These are phyloP conservation scores for Tulasnella sp. DNA, from an alignment of 768 basidiomycete species.

Conservation along the genomic window DNA sequence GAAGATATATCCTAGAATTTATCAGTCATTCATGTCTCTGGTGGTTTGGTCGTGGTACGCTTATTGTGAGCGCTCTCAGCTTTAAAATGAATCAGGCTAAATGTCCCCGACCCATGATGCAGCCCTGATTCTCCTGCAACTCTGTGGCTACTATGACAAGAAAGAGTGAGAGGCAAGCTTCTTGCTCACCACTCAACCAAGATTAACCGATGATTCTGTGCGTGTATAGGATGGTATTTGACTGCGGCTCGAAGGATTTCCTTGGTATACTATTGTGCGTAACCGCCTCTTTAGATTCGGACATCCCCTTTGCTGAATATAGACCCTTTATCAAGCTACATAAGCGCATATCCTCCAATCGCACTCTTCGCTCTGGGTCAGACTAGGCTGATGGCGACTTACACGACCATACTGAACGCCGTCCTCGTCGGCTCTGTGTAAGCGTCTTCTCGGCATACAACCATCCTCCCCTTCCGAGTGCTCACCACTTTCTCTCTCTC, in stretches of 20 bases:
- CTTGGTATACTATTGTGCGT: slow-evolving; percentile 19
- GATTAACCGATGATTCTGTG: too few relatives aligned
- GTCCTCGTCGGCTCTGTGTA: background rate
- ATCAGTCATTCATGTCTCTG: slow-evolving; percentile 23
- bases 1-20: slow-evolving; percentile 17
- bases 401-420: background rate
- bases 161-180: too few relatives aligned
- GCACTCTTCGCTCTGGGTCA: background rate
- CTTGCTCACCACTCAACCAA: too few relatives aligned
- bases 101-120: too few relatives aligned
- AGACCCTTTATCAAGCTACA: too few relatives aligned
- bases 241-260: slow-evolving; percentile 27
- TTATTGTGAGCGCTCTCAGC: background rate
- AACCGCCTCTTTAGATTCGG: too few relatives aligned
- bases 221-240: background rate
- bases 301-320: too few relatives aligned
- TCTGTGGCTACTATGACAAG: slow-evolving; percentile 20
- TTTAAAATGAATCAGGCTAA: too few relatives aligned
- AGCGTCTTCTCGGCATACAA: too few relatives aligned
- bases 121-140: slow-evolving; percentile 6
- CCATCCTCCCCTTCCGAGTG: too few relatives aligned
- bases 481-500: too few relatives aligned
- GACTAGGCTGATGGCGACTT: background rate
- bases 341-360: background rate
- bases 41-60: slow-evolving; percentile 21